Percentiles rank a stretch among this genome's conserved stretches.
phyloP scores from a whole-genome alignment of 306 rosid genomes.

The Vicia sativa region DNA sequence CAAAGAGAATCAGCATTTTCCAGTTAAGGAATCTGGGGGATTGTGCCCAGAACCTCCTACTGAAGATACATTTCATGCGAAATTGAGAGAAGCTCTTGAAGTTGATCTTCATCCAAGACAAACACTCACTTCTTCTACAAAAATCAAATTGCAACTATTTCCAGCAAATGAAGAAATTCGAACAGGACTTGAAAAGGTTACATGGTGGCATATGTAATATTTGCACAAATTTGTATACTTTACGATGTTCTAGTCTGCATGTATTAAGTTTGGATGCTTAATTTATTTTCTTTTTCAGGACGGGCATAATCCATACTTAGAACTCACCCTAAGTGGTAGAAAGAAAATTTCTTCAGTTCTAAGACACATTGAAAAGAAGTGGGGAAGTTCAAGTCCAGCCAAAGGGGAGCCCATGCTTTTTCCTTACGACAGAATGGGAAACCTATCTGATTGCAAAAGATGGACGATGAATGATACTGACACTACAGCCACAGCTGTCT shows the following conservation, averaged over 20 bases:
- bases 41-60: conserved; percentile 18
- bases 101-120: conserved; percentile 41
- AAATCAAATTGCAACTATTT: conserved; percentile 78
- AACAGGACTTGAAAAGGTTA: conserved; percentile 73
- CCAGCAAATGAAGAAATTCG: conserved; percentile 70
- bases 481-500: conserved; percentile 59
- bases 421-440: conserved; percentile 53
- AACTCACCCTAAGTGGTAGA: conserved; percentile 68
- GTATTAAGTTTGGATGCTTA: conserved; percentile 27
- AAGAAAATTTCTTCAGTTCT: conserved; percentile 88
- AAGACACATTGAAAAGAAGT: conserved; percentile 72
- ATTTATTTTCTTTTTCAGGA: conserved; percentile 53
- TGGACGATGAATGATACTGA: conserved; percentile 70
- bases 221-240: conserved; percentile 33
- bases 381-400: conserved; percentile 73
- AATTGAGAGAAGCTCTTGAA: conserved; percentile 35
- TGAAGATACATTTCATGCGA: conserved; percentile 25
- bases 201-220: conserved; percentile 36
- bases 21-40: conserved; percentile 39
- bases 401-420: conserved; percentile 64
- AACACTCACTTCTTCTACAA: conserved; percentile 53
- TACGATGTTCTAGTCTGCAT: conserved; percentile 25
- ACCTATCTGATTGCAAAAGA: conserved; percentile 47
- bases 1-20: conserved; percentile 36
- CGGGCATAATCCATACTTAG: conserved; percentile 77